Evolutionary conservation across 306 rosid genomes (phyloP), one percentile per base, ranked within the genome.

Genomic region (Cucumis sativus): DNA sequence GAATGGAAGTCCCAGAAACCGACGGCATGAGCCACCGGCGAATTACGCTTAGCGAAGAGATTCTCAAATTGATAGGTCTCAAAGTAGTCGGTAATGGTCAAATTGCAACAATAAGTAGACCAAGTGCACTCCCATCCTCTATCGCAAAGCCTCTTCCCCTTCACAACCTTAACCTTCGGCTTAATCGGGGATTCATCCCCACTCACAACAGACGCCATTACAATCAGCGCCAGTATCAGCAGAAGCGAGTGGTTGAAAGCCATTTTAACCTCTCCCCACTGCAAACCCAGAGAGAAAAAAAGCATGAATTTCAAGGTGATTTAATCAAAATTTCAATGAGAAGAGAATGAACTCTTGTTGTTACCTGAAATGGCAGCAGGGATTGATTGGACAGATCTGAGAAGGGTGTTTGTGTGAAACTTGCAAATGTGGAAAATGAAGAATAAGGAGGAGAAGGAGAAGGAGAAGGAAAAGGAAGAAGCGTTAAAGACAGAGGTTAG

Each of bases 1-100:
- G 99, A 87, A 65, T 74, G 87, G 47, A 78, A 95, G 64, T 95
- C 99, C 99, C 99, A 95, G 77, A 92, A 95, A 0, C 92, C 99
- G 21, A 82, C 92, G 8, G 99, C 99, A 7, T 95, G 93, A 0
- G 97, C 97, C 63, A 85, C 80, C 4, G 99, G 99, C 8, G 89
- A 0, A 55, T 91, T 95, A 15, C 99, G 72, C 71, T 92, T 95
- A 0, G 93, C 45, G 84, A 95, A 95, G 2, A 92, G 90, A 47
- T 95, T 85, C 92, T 95, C 99, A 39, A 95, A 95, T 79, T 95
- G 97, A 78, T 92, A 95, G 5, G 82, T 79, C 69, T 90, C 87
- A 77, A 95, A 95, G 67, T 75, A 82, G 45, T 95, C 97, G 1
- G 88, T 45, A 28, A 95, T 91, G 2, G 97, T 92, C 49, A 89